Evolutionary conservation across 2,329 filamentous ascomycete genomes (phyloP).

Genomic region (Diaporthe longicolla): DNA sequence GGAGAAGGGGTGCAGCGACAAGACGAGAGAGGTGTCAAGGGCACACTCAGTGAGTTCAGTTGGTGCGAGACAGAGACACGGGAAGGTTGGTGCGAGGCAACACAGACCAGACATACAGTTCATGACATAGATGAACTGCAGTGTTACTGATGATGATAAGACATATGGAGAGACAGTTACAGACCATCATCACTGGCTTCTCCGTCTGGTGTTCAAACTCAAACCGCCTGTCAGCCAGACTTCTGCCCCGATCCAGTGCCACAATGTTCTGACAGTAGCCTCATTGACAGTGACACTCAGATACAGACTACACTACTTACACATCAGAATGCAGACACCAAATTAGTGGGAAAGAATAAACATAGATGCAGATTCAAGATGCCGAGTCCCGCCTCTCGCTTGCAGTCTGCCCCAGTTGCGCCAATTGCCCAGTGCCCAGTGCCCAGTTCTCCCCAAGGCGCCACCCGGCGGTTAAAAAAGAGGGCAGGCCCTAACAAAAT

Average conservation of each 20-base stretch:
- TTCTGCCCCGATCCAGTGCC: neutral
- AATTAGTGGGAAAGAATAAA: neutral
- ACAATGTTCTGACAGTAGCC: neutral
- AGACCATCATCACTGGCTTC: neutral
- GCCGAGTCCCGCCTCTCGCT: constrained; percentile 29
- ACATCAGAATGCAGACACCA: neutral
- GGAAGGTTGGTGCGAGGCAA: neutral
- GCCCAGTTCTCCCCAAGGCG: neutral
- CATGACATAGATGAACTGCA: too few species aligned
- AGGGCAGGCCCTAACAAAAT: constrained; percentile 6
- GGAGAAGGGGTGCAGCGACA: constrained; percentile 37
- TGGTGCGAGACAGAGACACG: neutral
- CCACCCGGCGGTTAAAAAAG: constrained; percentile 33
- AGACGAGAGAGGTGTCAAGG: constrained; percentile 35
- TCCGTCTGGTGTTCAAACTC: neutral
- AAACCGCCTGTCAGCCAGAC: neutral
- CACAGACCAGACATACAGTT: neutral
- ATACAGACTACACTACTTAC: too few species aligned
- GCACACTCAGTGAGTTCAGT: neutral
- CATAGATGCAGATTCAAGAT: constrained; percentile 7
- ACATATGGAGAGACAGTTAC: neutral
- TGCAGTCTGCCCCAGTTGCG: constrained; percentile 8
- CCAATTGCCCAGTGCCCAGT: neutral
- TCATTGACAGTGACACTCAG: neutral
- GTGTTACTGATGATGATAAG: neutral